Base-by-base conservation (phyloP, 768 basidiomycete species). In the Neoboletus magnificus region DNA sequence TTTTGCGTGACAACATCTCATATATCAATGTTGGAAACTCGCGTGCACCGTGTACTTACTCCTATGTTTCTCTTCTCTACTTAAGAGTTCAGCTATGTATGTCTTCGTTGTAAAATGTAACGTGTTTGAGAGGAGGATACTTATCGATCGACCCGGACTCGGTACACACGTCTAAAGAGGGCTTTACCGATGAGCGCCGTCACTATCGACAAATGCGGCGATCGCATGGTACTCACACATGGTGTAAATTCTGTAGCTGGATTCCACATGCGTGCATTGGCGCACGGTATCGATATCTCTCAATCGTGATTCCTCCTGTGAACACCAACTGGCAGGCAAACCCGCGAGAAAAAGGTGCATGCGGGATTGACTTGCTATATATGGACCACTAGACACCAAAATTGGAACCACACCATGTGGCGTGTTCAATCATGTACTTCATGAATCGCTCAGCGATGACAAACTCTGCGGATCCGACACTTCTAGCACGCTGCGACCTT, bases 1-100 rank as follows among this genome's bases (percentile, higher is more conserved):
- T n/a, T 89, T 91, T 61, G 84, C 85, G 27, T 85, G 71, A 60
- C 37, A 36, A 36, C 16, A 39, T 48, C 33, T 35, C 22, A 37
- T 3, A n/a, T 4, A 22, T 42, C 42, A 30, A 7, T 29, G 25
- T 43, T 40, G 27, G 52, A 37, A 25, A 25, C 33, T 27, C 48
- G 50, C 23, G 30, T 55, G 45, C 15, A 39, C n/a, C 2, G 36
- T 48, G 39, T 42, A 48, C 51, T 41, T 33, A 41, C 30, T 33
- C 16, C 33, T 8, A 25, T 46, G 12, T 44, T 35, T 39, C 36
- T 32, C 40, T 47, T 39, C 23, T 55, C 11, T 40, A 49, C n/a
- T 32, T 12, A 12, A 44, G 29, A 44, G 13, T 27, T 48, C 25
- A n/a, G 37, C 15, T 15, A 47, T 60, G 60, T 60, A 47, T 36